Evolutionary conservation across 768 basidiomycete species (phyloP).

Genomic region (Kwoniella europaea): DNA sequence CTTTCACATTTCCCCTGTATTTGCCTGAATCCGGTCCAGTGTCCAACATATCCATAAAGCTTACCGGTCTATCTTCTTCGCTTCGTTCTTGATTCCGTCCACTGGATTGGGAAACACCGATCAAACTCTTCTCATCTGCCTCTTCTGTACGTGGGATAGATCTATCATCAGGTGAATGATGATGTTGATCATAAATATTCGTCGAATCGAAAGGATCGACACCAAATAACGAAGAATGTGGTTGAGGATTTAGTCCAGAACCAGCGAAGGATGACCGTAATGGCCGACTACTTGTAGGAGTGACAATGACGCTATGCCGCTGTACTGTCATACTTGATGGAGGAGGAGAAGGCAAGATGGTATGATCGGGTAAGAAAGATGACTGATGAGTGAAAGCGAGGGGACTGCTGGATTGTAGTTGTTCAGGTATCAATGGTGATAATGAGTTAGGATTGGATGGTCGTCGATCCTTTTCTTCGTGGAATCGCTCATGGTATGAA

Average conservation of each 20-base stretch:
- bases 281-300: neutral
- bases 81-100: neutral
- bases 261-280: neutral
- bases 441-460: constrained; percentile 27
- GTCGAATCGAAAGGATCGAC: too few relatives aligned
- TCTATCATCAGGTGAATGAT: too few relatives aligned
- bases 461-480: constrained; percentile 11
- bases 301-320: neutral
- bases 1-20: neutral
- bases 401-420: neutral
- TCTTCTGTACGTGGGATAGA: neutral
- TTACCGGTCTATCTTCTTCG: neutral
- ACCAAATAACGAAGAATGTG: too few relatives aligned
- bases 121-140: neutral
- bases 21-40: neutral
- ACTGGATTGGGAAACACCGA: too few relatives aligned
- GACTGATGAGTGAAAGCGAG: neutral
- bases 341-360: constrained; percentile 1
- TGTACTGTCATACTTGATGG: neutral
- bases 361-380: neutral
- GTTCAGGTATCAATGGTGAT: constrained; percentile 6
- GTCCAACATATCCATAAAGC: neutral
- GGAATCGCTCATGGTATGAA: neutral
- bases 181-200: neutral
- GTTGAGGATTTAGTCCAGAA: neutral